Evolutionary conservation across 371 early-diverging fungal genomes (phyloP).

Genomic region (Umbelopsis sp.): DNA sequence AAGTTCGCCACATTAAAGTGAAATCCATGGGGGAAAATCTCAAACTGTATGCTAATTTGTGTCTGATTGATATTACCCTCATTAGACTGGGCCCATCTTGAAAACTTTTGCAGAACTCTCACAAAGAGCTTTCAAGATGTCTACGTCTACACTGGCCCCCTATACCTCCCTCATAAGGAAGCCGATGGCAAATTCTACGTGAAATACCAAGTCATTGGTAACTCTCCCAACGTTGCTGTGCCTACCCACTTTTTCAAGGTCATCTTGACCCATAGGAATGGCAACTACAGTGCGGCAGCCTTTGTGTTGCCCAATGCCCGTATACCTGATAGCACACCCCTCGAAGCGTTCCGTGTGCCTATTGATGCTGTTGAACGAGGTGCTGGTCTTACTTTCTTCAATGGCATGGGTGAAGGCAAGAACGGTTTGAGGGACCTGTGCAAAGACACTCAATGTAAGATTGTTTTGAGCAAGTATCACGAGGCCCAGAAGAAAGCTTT

Average conservation of each 20-base stretch:
- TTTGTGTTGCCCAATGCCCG: slow-evolving; percentile 89
- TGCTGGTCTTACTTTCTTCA: slow-evolving; percentile 81
- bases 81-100: slow-evolving; percentile 79
- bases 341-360: slow-evolving; percentile 75
- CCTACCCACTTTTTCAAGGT: slow-evolving; percentile 95
- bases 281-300: slow-evolving; percentile 62
- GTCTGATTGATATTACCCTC: no score
- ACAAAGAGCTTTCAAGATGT: slow-evolving; percentile 71
- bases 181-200: slow-evolving; percentile 75
- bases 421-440: slow-evolving; percentile 47
- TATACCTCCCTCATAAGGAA: slow-evolving; percentile 77
- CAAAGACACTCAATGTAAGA: slow-evolving; percentile 49
- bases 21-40: not conserved
- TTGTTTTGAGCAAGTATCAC: slow-evolving; percentile 48
- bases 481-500: slow-evolving; percentile 42
- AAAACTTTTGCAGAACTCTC: slow-evolving; percentile 73
- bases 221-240: slow-evolving; percentile 87
- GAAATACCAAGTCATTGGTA: slow-evolving; percentile 89
- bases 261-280: slow-evolving; percentile 62
- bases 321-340: slow-evolving; percentile 67
- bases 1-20: slow-evolving; percentile 25
- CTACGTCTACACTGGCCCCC: slow-evolving; percentile 80
- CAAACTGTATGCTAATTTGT: slow-evolving; percentile 7
- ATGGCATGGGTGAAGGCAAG: slow-evolving; percentile 55
- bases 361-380: slow-evolving; percentile 79